Percentiles rank a stretch among this genome's conserved stretches.
These are phyloP conservation scores for Mucor racemosus DNA, from an alignment of 371 early-diverging fungal genomes.

Conservation along the genomic window DNA sequence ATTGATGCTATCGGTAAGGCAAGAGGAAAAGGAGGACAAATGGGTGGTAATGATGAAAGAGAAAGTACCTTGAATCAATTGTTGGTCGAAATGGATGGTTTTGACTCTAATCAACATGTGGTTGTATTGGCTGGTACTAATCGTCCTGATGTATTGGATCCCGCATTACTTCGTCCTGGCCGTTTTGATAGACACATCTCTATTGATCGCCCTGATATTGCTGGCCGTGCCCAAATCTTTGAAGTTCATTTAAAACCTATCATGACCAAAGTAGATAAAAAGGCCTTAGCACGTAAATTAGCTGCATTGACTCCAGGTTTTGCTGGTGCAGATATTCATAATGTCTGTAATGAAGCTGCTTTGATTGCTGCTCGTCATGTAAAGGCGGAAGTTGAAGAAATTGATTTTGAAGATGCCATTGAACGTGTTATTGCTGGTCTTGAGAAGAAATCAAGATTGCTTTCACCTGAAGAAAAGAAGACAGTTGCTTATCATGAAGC, in stretches of 20 bases:
- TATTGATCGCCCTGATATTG: slow-evolving; percentile 96
- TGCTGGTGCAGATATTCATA: slow-evolving; percentile 96
- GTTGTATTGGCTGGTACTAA: slow-evolving; percentile 97
- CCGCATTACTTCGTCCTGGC: slow-evolving; percentile 95
- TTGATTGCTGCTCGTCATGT: slow-evolving; percentile 90
- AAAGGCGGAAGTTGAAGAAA: slow-evolving; percentile 73
- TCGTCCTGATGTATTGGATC: slow-evolving; percentile 90
- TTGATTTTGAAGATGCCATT: slow-evolving; percentile 96
- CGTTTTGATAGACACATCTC: slow-evolving; percentile 98
- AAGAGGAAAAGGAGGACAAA: slow-evolving; percentile 88
- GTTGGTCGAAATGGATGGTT: slow-evolving; percentile 99
- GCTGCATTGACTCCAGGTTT: slow-evolving; percentile 97
- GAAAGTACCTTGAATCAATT: slow-evolving; percentile 98
- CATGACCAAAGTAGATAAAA: slow-evolving; percentile 81
- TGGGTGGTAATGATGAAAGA: slow-evolving; percentile 94
- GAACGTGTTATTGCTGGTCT: slow-evolving; percentile 98
- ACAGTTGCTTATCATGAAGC: slow-evolving; percentile 99
- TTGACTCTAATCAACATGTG: slow-evolving; percentile 88
- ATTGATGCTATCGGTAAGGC: slow-evolving; percentile 99
- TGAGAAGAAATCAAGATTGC: slow-evolving; percentile 95
- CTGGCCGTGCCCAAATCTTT: slow-evolving; percentile 95
- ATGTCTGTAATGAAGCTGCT: slow-evolving; percentile 99
- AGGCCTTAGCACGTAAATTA: slow-evolving; percentile 74
- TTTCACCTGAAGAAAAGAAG: slow-evolving; percentile 97
- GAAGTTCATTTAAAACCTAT: slow-evolving; percentile 95